Percentiles rank a stretch among this genome's conserved stretches.
phyloP scores from a whole-genome alignment of 1,139 yeast species.

The Lodderomyces beijingensis region DNA sequence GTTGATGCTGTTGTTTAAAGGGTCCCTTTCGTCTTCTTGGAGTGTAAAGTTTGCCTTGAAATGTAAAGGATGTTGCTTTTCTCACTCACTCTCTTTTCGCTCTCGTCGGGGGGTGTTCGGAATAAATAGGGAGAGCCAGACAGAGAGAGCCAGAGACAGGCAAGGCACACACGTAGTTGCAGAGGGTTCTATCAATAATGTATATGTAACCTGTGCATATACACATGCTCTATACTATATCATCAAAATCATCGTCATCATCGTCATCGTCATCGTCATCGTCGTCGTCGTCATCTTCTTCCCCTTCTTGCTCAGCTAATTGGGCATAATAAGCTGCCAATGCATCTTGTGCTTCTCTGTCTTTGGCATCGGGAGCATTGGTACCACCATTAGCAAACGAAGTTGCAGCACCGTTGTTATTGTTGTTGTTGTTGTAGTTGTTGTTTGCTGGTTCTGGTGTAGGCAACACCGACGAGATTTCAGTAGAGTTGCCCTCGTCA shows the following conservation, averaged over 20 bases:
- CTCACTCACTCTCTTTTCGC: too few species aligned
- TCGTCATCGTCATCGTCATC: conserved; percentile 52
- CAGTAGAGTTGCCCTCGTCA: conserved; percentile 7
- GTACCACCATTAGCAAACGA: background rate
- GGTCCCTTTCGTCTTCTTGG: too few species aligned
- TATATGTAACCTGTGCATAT: background rate
- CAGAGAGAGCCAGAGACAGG: too few species aligned
- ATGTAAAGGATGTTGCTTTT: too few species aligned
- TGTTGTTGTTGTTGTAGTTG: conserved; percentile 8
- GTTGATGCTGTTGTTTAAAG: too few species aligned
- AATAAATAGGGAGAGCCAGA: too few species aligned
- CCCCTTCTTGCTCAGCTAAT: conserved; percentile 58
- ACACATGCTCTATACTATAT: background rate
- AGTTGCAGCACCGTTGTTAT: conserved; percentile 1
- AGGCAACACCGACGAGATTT: conserved; percentile 5
- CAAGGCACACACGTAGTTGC: background rate
- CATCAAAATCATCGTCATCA: conserved; percentile 30
- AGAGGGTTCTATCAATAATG: background rate
- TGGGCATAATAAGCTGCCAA: conserved; percentile 77
- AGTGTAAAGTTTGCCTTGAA: too few species aligned
- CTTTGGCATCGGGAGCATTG: conserved; percentile 34
- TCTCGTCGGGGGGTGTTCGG: too few species aligned
- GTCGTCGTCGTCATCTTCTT: conserved; percentile 60
- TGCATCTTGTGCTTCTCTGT: conserved; percentile 69
- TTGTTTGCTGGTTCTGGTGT: conserved; percentile 6